phyloP scores from a whole-genome alignment of 2,329 filamentous ascomycete genomes.

The Neonectria punicea region DNA sequence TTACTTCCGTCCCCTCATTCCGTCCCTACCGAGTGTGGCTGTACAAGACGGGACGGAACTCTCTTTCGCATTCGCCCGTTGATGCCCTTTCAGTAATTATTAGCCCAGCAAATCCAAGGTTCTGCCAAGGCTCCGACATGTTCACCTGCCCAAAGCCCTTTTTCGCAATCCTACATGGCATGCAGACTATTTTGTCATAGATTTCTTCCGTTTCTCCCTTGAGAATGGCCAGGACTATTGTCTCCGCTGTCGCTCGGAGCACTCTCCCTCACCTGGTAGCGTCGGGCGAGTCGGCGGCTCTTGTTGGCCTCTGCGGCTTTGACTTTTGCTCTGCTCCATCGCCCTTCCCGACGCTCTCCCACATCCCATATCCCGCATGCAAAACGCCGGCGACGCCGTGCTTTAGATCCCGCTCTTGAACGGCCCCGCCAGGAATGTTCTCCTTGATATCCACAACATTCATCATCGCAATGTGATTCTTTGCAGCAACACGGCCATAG shows the following conservation, averaged over 20 bases:
- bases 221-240: neutral
- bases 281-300: neutral
- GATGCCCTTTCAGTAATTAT: neutral
- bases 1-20: constrained; percentile 2
- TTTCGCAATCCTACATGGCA: neutral
- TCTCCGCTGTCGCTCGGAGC: neutral
- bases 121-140: neutral
- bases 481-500: neutral
- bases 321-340: constrained; percentile 6
- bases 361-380: constrained; percentile 10
- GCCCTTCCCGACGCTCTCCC: constrained; percentile 12
- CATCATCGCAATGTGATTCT: constrained; percentile 15
- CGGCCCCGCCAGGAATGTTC: constrained; percentile 15
- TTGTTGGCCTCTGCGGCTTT: neutral
- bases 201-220: neutral
- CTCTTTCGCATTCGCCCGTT: constrained; percentile 2
- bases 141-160: neutral
- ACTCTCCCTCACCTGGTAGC: neutral
- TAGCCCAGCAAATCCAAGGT: too few relatives aligned
- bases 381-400: constrained; percentile 16
- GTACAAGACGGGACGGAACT: constrained; percentile 3
- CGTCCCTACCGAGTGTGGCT: constrained; percentile 10
- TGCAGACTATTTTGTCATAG: neutral
- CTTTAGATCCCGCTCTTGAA: constrained; percentile 7
- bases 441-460: constrained; percentile 12